Evolutionary conservation across 495 filamentous ascomycete genomes (phyloP), one percentile per base, ranked within the genome.

Genomic region (Tuber indicum): DNA sequence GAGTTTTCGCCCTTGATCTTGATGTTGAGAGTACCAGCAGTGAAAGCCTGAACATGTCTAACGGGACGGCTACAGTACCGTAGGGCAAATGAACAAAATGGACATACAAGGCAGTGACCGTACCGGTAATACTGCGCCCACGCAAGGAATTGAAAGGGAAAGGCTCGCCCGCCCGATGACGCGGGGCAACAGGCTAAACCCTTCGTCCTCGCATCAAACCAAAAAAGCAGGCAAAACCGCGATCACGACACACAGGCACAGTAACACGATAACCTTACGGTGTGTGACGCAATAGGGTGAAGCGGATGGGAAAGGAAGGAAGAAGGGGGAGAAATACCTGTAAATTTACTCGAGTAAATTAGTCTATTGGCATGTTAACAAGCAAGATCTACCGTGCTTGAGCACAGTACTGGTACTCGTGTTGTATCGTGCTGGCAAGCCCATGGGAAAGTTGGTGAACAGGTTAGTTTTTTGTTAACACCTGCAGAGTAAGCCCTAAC

Each of bases 11-110:
- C 69, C 45, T 66, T 71, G 74, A 32, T 52, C 43, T 76, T 12
- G 78, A 79, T 73, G 44, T 66, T 69, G 78, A 75, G 71, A 80
- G 43, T n/a, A 23, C 32, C 58, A 36, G 17, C 26, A 66, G 58
- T 16, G 58, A 66, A 32, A 66, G 26, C 58, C 58, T 66, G 26
- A 66, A 8, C 58, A 66, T 66, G 26, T 36, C 23, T 12, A n/a
- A 6, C 36, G 45, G 58, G 58, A 66, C 3, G 58, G 26, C 16
- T 17, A 26, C 1, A 0, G 39, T 7, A 26, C 32, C 32, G 32
- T 32, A 26, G 14, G 14, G 10, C n/a, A 12, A 16, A 14, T 62
- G 12, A 7, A 9, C 52, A 16, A 21, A 32, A 16, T 4, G 52
- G 26, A 14, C 52, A 58, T 16, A n/a, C 39, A 41, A 1, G 39